Percentiles rank a stretch among this genome's conserved stretches.
These are phyloP conservation scores for Chalaropsis thielavioides DNA, from an alignment of 2,329 filamentous ascomycete genomes.

Conservation along the genomic window DNA sequence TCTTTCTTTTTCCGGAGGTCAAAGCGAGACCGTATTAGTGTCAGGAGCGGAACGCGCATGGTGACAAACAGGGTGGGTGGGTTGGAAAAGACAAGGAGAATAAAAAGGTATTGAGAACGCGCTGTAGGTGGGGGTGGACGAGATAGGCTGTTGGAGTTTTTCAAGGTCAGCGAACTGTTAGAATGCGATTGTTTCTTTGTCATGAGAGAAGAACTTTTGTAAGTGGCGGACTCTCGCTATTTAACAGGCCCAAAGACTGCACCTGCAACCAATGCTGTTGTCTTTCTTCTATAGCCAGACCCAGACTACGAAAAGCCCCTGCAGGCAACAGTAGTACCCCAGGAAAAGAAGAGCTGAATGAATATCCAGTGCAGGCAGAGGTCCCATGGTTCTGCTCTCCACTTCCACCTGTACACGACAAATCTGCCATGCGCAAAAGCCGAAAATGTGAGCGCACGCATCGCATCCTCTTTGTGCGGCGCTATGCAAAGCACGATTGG, in stretches of 20 bases:
- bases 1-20: constrained; percentile 2
- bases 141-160: background rate
- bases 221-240: background rate
- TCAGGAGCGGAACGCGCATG: constrained; percentile 3
- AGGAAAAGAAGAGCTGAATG: background rate
- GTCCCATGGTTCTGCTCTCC: background rate
- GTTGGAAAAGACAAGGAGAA: background rate
- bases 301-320: no score
- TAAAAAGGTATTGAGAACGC: background rate
- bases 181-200: background rate
- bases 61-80: background rate
- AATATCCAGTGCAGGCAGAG: background rate
- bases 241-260: no score
- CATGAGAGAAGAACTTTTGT: background rate
- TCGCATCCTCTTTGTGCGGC: background rate
- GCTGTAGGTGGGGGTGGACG: background rate
- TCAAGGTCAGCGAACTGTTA: background rate
- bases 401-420: background rate
- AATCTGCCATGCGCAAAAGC: background rate
- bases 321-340: background rate
- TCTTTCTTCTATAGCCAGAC: background rate
- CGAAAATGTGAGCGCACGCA: background rate
- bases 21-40: constrained; percentile 7
- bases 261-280: background rate
- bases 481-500: background rate